Base-by-base conservation (phyloP, 345 rosid species). In the Acer yangbiense region DNA sequence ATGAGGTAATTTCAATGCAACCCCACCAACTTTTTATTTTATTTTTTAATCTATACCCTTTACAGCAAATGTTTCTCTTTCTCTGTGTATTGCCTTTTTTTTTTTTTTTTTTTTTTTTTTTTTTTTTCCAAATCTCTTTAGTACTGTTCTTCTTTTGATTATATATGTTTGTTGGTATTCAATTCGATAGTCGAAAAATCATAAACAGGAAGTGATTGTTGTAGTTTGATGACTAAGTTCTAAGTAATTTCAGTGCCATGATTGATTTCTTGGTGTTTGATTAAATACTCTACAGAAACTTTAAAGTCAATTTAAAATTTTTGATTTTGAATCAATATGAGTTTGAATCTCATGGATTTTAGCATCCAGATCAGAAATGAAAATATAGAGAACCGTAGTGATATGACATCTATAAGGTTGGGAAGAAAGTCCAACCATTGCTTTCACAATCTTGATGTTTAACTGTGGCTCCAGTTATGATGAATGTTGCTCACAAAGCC, bases 1-100 rank as follows among this genome's bases (percentile, higher is more conserved):
- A 75, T n/a, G 72, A 66, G 72, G 78, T 66, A 66, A 66, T 75
- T 52, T 3, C 62, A 13, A 48, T 29, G 63, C 71, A n/a, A 52
- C 78, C 72, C 54, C 62, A 39, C 20, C 27, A 63, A 11, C 60
- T 18, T 3, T 74, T n/a, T n/a, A n/a, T 44, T 9, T 35, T 29
- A 0, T 21, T 20, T 29, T 55, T 12, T 50, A 11, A 54, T 54
- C n/a, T 21, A 43, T 6, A 4, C 3, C 6, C 7, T 18, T 64
- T 65, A 50, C 50, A 29, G 70, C 70, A 64, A 74, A 18, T 52
- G 44, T 27, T 65, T 66, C 4, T 54, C 71, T 8, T 6, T 7
- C 35, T 13, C 32, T 63, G 43, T 25, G 16, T 41, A 5, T 46
- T 12, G 11, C 6, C 29, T 43, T 61, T 4, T 48, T 55, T 17